These are phyloP conservation scores for Calonectria crousiana DNA, from an alignment of 2,329 filamentous ascomycete species.

Conservation along the genomic window DNA sequence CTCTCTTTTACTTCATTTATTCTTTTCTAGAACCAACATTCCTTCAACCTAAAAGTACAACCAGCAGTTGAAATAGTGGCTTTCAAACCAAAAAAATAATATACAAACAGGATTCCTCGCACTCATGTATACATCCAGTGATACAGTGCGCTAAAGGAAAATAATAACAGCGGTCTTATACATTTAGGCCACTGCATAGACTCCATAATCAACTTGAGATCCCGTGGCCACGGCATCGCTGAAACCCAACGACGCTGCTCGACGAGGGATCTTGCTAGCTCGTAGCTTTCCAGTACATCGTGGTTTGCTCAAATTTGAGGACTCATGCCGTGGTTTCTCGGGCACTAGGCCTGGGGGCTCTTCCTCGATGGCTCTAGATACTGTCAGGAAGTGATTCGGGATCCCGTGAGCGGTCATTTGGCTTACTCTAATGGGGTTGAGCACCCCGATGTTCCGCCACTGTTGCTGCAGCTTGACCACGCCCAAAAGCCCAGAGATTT, in stretches of 20 bases:
- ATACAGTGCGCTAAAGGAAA: not conserved
- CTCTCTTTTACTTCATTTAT: not conserved
- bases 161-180: not conserved
- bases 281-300: not conserved
- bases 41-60: not conserved
- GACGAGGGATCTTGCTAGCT: not conserved
- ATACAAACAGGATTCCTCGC: not conserved
- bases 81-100: not conserved
- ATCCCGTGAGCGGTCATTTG: not conserved
- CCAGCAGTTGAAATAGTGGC: not conserved
- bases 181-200: not conserved
- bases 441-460: not conserved
- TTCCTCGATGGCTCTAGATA: not conserved
- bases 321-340: not conserved
- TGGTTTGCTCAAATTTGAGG: not conserved
- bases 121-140: not conserved
- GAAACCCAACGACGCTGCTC: not conserved
- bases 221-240: not conserved
- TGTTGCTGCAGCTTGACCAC: not conserved
- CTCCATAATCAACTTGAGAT: not conserved
- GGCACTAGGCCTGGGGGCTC: not conserved
- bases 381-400: not conserved
- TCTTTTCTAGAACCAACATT: not conserved
- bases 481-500: not conserved
- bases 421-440: not conserved